Base-by-base conservation (phyloP, 345 rosid genomes). In the Passiflora organensis region DNA sequence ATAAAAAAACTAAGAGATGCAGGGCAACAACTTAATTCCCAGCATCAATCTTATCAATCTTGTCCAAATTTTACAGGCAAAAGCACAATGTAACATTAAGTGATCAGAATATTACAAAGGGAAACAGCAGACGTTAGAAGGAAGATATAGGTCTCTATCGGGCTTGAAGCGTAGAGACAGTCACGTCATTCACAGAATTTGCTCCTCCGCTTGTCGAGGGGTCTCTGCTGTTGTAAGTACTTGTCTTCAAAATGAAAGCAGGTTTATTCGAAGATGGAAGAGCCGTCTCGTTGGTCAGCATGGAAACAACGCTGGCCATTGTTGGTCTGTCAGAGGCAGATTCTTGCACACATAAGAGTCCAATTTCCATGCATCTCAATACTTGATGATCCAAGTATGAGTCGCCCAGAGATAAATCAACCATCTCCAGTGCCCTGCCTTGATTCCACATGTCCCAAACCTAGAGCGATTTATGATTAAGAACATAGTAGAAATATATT, bases 331-430 rank as follows among this genome's bases (percentile, higher is more conserved):
- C 91, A 4, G 24, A 20, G 3, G 82, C 75, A 0, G 41, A 55
- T 66, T 84, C 91, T 73, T 84, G 91, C 23, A 79, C 83, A n/a
- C 89, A 82, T 56, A 82, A 58, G 5, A 89, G 64, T 51, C 86
- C 87, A 1, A 83, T 76, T 12, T 80, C 80, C 32, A 80, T 68
- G 70, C 87, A 78, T 46, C 69, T 83, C 55, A 46, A 19, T 1
- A 74, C 69, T 63, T 83, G 78, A 2, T 66, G 42, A 4, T 15
- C 55, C 2, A 57, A 44, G 43, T 68, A 74, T 0, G 75, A 57
- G 1, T 53, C 71, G 6, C 71, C 56, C 10, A 81, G 34, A 13
- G 55, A 36, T 1, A 60, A n/a, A 23, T 83, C 90, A 10, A 78
- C 67, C 4, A 72, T 15, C 21, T 74, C 70, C 53, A 36, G 0